phyloP scores from a whole-genome alignment of 176 grass and related monocot species.

The Chloris gayana region DNA sequence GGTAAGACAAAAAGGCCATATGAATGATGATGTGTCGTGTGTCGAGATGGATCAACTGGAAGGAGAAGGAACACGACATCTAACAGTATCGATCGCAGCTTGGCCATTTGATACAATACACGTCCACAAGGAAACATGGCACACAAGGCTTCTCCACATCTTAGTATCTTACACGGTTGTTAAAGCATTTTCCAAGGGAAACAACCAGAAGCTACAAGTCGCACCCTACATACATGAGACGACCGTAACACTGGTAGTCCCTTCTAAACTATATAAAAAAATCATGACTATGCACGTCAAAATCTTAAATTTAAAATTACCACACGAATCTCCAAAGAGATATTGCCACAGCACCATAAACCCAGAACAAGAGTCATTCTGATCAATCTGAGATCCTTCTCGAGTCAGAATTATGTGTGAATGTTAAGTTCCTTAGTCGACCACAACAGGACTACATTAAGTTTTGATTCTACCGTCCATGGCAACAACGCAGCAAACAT shows the following conservation, averaged over 20 bases:
- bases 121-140: not conserved
- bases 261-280: not conserved
- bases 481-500: not conserved
- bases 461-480: not conserved
- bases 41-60: conserved; percentile 8
- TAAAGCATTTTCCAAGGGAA: conserved; percentile 29
- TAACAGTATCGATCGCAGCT: conserved; percentile 6
- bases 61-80: conserved; percentile 21
- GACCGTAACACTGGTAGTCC: not conserved
- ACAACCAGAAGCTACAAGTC: conserved; percentile 12
- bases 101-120: not conserved
- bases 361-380: not conserved
- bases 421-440: not conserved
- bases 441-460: not conserved
- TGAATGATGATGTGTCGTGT: conserved; percentile 22
- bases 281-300: conserved; percentile 15
- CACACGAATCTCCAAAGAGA: conserved; percentile 1
- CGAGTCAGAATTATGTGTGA: not conserved
- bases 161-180: conserved; percentile 7
- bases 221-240: conserved; percentile 9
- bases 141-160: not conserved
- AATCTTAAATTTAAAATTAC: conserved; percentile 32
- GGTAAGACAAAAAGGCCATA: not conserved
- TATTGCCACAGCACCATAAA: conserved; percentile 25
- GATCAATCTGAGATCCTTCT: conserved; percentile 16